These are phyloP conservation scores for Euptelea pleiosperma DNA, from an alignment of 164 flowering plant genomes.

Conservation along the genomic window DNA sequence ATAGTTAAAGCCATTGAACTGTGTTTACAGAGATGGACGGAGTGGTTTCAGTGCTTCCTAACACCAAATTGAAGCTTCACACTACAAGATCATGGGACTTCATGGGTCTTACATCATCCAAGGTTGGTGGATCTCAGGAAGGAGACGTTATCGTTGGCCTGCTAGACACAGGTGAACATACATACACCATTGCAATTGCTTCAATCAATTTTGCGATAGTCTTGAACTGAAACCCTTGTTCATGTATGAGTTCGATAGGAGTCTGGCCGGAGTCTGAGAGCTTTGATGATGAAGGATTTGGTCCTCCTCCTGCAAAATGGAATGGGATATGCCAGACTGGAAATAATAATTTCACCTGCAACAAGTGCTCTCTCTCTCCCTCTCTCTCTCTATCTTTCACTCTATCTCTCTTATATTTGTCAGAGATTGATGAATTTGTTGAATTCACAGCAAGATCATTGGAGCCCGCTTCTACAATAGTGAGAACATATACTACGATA, in stretches of 20 bases:
- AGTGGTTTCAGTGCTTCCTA: constrained; percentile 37
- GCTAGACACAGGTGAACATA: too few relatives aligned
- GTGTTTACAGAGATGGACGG: constrained; percentile 20
- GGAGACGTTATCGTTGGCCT: constrained; percentile 34
- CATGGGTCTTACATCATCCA: constrained; percentile 25
- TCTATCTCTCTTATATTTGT: too few relatives aligned
- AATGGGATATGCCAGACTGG: neutral
- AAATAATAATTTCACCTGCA: constrained; percentile 4
- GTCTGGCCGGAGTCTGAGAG: constrained; percentile 7
- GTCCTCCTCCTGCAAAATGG: constrained; percentile 12
- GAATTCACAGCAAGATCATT: constrained; percentile 23
- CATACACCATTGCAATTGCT: too few relatives aligned
- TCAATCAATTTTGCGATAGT: too few relatives aligned
- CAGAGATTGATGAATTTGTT: too few relatives aligned
- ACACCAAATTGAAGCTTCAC: constrained; percentile 11
- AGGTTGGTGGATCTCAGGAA: constrained; percentile 8
- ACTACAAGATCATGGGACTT: constrained; percentile 55
- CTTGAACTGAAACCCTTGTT: too few relatives aligned
- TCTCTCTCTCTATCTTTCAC: too few relatives aligned
- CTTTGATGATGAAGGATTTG: constrained; percentile 6
- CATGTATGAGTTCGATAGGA: neutral
- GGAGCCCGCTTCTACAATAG: constrained; percentile 23
- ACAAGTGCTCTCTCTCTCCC: neutral
- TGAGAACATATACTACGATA: constrained; percentile 6
- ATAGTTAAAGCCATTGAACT: too few relatives aligned